Conservation (phyloP, 441 rosid genomes). For the Arabidopsis lyrata region DNA sequence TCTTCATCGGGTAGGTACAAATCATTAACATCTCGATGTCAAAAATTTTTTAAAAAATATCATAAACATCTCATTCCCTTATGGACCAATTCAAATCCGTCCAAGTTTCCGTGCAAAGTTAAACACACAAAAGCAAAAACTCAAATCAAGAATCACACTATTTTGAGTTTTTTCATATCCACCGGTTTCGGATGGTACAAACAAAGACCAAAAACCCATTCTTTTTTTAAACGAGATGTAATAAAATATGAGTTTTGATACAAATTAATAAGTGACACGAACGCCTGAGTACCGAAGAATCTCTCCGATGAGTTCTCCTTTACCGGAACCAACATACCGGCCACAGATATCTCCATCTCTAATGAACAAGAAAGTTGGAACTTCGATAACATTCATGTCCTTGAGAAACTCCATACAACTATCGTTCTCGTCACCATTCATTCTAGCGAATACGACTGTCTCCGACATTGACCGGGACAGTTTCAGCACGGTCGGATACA, state of each 20-base stretch:
- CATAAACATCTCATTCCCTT: conserved; percentile 18
- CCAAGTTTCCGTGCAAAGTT: conserved; percentile 28
- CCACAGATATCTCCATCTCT: conserved; percentile 76
- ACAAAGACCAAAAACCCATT: background rate
- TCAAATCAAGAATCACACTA: conserved; percentile 10
- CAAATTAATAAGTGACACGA: conserved; percentile 70
- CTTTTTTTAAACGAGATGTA: background rate
- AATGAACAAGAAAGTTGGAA: conserved; percentile 87
- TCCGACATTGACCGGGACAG: conserved; percentile 82
- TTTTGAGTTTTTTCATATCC: background rate
- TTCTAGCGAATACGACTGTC: conserved; percentile 73
- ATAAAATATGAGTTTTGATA: conserved; percentile 2
- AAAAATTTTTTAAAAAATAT: too few species aligned
- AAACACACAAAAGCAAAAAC: background rate
- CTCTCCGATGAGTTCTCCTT: conserved; percentile 96
- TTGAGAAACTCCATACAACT: conserved; percentile 86
- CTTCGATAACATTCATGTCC: conserved; percentile 86
- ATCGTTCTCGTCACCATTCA: conserved; percentile 94
- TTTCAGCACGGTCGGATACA: conserved; percentile 86
- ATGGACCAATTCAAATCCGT: background rate
- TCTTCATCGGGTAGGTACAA: conserved; percentile 34
- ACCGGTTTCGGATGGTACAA: conserved; percentile 17
- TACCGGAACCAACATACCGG: conserved; percentile 90
- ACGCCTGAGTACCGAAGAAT: conserved; percentile 92
- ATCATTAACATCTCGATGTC: background rate